Evolutionary conservation across 1,284 basidiomycete genomes (phyloP).

Genomic region (Mycena sp.): DNA sequence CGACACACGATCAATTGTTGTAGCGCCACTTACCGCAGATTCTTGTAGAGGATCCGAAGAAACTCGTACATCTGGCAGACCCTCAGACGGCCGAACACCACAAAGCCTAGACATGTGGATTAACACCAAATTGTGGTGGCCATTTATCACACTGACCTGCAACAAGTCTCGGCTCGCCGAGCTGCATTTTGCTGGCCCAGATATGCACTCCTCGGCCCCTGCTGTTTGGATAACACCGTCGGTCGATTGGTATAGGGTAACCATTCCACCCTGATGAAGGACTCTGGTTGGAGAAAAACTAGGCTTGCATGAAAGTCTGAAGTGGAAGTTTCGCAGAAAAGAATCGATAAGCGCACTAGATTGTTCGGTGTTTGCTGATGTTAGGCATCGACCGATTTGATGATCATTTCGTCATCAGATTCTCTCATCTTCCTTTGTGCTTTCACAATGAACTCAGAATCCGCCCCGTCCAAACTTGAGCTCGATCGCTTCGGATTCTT

Average conservation of each 20-base stretch:
- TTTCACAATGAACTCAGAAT: no score
- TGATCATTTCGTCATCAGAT: neutral
- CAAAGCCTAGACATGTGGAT: neutral
- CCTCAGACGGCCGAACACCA: neutral
- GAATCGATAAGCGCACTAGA: no score
- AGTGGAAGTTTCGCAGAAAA: no score
- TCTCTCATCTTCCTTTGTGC: no score
- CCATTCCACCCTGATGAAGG: neutral
- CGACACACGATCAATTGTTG: neutral
- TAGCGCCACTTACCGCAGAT: neutral
- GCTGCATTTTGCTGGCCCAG: neutral
- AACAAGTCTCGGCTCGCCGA: conserved; percentile 9
- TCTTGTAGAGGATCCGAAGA: neutral
- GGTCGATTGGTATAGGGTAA: neutral
- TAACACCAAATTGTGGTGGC: neutral
- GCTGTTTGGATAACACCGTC: conserved; percentile 8
- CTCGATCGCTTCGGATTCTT: neutral
- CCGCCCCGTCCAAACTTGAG: no score
- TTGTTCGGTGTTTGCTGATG: neutral
- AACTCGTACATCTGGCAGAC: neutral
- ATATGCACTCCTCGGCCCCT: conserved; percentile 1
- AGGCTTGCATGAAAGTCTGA: neutral
- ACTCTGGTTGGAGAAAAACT: conserved; percentile 5
- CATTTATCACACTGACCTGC: neutral
- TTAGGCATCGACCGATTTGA: neutral